Base-by-base conservation (phyloP, 495 filamentous ascomycete species). In the Penicillium desertorum region DNA sequence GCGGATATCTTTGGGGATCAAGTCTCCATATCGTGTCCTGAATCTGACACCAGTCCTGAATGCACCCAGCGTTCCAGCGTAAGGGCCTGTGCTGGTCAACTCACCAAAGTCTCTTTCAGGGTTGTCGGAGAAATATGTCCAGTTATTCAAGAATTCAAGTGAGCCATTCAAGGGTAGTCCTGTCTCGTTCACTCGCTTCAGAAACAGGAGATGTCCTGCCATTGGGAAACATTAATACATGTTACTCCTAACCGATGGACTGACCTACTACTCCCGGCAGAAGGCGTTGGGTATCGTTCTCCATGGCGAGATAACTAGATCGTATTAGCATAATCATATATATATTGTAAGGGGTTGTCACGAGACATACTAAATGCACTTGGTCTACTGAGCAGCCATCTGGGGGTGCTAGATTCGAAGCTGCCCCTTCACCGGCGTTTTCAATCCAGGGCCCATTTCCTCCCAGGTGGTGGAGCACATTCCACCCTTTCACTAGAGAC, bases 361-460 rank as follows among this genome's bases (percentile, higher is more conserved):
- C 16, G n/a, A 43, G 12, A 61, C 66, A 50, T 70, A 85, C 82
- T 81, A 85, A 79, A 72, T 84, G 83, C 42, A 85, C 73, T 62
- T 85, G 83, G 48, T 82, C 76, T 16, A 85, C 69, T 20, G 58
- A 60, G 53, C 83, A 86, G 9, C 76, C 74, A 32, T 71, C 61
- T 1, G 82, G 81, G 16, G 71, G 62, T 10, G 67, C 71, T 51
- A 83, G 73, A 1, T 70, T 76, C 39, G 50, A 55, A 17, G 22
- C 25, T 67, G 64, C 10, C 71, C 64, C 23, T 72, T 67, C 74
- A 50, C 76, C 72, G 16, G 72, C 53, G 54, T 81, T 84, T 61
- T 81, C 73, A 44, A 86, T 70, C 83, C 82, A 85, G 10, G 83
- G 83, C 2, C 83, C 79, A 65, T 82, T 82, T 5, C 83, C 82